Evolutionary conservation across 805 yeast species (phyloP).

Genomic region (Sugiyamaella lignohabitans): DNA sequence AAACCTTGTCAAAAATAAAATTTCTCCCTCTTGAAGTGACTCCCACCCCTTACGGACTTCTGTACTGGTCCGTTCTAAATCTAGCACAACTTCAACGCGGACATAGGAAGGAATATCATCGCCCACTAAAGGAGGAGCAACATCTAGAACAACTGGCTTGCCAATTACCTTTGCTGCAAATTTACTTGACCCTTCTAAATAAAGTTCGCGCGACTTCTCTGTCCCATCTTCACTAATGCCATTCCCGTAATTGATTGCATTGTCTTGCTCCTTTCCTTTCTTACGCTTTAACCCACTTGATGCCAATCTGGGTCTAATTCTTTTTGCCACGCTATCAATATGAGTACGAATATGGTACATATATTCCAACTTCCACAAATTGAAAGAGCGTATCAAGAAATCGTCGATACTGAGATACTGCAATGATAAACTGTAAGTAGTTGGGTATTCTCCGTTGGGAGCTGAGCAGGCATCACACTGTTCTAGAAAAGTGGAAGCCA

Average conservation of each 20-base stretch:
- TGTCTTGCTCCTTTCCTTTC: slow-evolving; percentile 1
- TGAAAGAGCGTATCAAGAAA: slow-evolving; percentile 24
- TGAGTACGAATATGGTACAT: slow-evolving; percentile 17
- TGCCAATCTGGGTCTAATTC: neutral
- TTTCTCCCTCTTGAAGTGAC: slow-evolving; percentile 21
- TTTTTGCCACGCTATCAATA: neutral
- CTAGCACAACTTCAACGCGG: slow-evolving; percentile 23
- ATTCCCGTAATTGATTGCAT: no score
- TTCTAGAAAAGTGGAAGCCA: neutral
- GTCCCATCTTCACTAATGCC: slow-evolving; percentile 3
- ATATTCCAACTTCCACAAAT: slow-evolving; percentile 20
- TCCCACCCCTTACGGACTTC: slow-evolving; percentile 27
- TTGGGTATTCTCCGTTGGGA: slow-evolving; percentile 5
- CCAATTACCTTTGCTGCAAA: slow-evolving; percentile 19
- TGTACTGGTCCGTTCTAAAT: slow-evolving; percentile 14
- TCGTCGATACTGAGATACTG: slow-evolving; percentile 30
- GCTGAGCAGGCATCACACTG: no score
- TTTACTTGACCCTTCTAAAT: slow-evolving; percentile 21
- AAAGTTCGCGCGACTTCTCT: neutral
- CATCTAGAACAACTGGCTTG: slow-evolving; percentile 19
- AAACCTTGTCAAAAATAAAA: slow-evolving; percentile 23
- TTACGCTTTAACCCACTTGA: neutral
- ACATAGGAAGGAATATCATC: slow-evolving; percentile 22
- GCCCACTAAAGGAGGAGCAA: slow-evolving; percentile 24
- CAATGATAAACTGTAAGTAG: slow-evolving; percentile 23